These are phyloP conservation scores for Beauveria caledonica DNA, from an alignment of 2,329 filamentous ascomycete genomes.

Conservation along the genomic window DNA sequence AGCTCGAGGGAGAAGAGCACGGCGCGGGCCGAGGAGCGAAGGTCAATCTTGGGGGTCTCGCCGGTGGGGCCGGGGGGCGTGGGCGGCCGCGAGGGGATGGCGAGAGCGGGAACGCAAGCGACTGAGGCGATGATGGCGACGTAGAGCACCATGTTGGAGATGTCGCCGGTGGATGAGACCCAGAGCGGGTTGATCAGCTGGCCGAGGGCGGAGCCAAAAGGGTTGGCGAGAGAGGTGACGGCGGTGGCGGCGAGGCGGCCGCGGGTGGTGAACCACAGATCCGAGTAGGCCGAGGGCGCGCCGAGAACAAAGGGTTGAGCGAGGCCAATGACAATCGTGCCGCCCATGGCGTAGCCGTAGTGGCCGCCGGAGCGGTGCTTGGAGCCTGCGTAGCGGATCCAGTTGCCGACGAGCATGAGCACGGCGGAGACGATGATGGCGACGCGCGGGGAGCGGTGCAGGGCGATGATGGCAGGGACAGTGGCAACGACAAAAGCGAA, in stretches of 20 bases:
- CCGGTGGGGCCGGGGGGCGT: constrained; percentile 67
- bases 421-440: constrained; percentile 67
- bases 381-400: constrained; percentile 77
- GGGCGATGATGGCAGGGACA: constrained; percentile 65
- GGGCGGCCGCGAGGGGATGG: constrained; percentile 69
- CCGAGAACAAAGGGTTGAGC: constrained; percentile 88
- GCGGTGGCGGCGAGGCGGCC: constrained; percentile 86
- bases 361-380: constrained; percentile 45
- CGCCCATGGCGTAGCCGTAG: constrained; percentile 74
- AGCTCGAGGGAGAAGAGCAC: constrained; percentile 57
- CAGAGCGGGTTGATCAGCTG: constrained; percentile 79
- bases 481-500: constrained; percentile 71
- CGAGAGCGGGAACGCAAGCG: constrained; percentile 66
- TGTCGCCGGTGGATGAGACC: constrained; percentile 52
- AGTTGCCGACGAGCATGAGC: constrained; percentile 76
- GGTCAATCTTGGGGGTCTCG: constrained; percentile 45
- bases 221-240: constrained; percentile 76
- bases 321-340: constrained; percentile 82
- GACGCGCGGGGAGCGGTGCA: constrained; percentile 72
- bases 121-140: constrained; percentile 60
- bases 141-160: constrained; percentile 79
- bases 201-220: constrained; percentile 79
- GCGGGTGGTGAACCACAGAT: constrained; percentile 83
- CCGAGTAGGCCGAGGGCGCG: constrained; percentile 83
- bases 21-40: constrained; percentile 43